phyloP scores from a whole-genome alignment of 352 stramenopile species.

The Phytophthora kernoviae region DNA sequence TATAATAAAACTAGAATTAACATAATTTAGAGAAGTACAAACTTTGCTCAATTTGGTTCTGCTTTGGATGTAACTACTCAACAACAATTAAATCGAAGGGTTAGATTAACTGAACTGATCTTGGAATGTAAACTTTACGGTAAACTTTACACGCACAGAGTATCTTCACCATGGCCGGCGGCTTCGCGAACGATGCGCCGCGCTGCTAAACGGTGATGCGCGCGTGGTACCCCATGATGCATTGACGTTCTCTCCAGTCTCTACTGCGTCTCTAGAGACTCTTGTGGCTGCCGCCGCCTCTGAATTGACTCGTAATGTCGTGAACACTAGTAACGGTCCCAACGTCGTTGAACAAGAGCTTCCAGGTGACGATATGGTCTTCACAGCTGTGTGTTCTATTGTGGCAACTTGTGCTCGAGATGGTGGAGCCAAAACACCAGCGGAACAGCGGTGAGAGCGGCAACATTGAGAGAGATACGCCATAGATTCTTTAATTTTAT shows the following conservation, averaged over 20 bases:
- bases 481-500: constrained; percentile 14
- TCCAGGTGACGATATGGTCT: constrained; percentile 14
- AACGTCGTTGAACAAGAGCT: constrained; percentile 4
- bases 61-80: too few relatives aligned
- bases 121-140: too few relatives aligned
- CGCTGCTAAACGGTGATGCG: constrained; percentile 21
- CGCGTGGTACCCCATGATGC: constrained; percentile 17
- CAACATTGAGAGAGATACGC: neutral
- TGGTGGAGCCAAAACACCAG: constrained; percentile 6
- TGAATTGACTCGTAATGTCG: constrained; percentile 23
- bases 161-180: constrained; percentile 29
- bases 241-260: constrained; percentile 15
- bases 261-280: constrained; percentile 20
- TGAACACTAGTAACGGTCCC: neutral
- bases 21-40: too few relatives aligned
- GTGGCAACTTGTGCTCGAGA: constrained; percentile 28
- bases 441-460: constrained; percentile 23
- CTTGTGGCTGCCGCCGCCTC: constrained; percentile 25
- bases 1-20: too few relatives aligned
- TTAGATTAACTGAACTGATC: too few relatives aligned
- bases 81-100: too few relatives aligned
- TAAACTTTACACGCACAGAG: too few relatives aligned
- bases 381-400: constrained; percentile 37
- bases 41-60: too few relatives aligned
- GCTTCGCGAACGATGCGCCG: constrained; percentile 9